Conservation (phyloP, 1,139 yeast species). For the Blastobotrys proliferans region DNA sequence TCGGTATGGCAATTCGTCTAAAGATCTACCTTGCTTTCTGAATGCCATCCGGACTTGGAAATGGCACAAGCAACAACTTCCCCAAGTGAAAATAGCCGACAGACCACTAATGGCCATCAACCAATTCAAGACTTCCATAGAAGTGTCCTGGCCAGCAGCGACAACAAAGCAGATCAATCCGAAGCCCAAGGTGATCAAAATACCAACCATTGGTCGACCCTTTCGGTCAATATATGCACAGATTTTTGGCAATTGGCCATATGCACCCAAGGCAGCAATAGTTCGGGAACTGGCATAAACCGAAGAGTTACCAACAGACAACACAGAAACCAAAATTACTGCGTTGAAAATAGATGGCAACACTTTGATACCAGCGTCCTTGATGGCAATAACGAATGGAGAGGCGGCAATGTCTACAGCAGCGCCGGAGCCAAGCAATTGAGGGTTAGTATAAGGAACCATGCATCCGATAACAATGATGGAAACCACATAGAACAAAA, state of each 20-base stretch:
- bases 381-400: conserved; percentile 70
- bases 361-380: conserved; percentile 53
- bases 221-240: conserved; percentile 68
- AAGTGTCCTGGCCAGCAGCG: conserved; percentile 65
- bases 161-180: conserved; percentile 66
- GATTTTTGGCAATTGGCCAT: conserved; percentile 73
- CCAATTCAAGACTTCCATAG: conserved; percentile 72
- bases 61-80: conserved; percentile 69
- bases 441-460: conserved; percentile 57
- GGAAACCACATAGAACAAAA: conserved; percentile 61
- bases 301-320: conserved; percentile 72
- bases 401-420: conserved; percentile 56
- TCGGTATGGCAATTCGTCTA: conserved; percentile 63
- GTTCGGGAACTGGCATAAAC: conserved; percentile 80
- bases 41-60: conserved; percentile 77
- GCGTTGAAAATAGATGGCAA: conserved; percentile 70
- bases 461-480: conserved; percentile 57
- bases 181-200: conserved; percentile 49
- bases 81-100: conserved; percentile 79
- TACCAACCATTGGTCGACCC: conserved; percentile 73
- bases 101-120: conserved; percentile 75
- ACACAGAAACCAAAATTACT: conserved; percentile 65
- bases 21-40: conserved; percentile 56
- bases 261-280: conserved; percentile 73
- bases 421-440: conserved; percentile 45